Evolutionary conservation across 2,329 filamentous ascomycete species (phyloP), one percentile per base, ranked within the genome.

Genomic region (Zalaria obscura): DNA sequence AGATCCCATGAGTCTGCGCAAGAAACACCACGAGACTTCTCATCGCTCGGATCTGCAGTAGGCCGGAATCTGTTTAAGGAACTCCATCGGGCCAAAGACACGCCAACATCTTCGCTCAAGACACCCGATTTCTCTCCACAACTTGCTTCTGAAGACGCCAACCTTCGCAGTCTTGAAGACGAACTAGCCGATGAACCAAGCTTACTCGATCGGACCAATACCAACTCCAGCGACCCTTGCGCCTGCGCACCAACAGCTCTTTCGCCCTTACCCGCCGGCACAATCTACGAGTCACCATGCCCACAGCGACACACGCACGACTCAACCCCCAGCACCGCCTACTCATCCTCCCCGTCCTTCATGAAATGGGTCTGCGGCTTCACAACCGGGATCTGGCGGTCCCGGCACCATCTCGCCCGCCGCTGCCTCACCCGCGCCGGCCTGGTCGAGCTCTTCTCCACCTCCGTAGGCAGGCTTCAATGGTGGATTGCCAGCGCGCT

Each of bases 1-100:
- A 18, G 18, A 18, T 18, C 18, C 18, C 18, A 7, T 39, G 27
- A 25, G 25, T 11, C 3, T 25, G 38, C 3, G n/a, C 4, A 4
- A 26, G 4, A 3, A 27, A 38, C 47, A 11, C 39, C 43, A 5
- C 41, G 46, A 31, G 43, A 52, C 9, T 49, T 53, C 41, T 49
- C 50, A 11, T 51, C 51, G 4, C 43, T 53, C 18, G 56, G 49
- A 25, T 49, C 41, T 6, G 45, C 44, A 4, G 35, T 46, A 7
- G 55, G 56, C 25, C 50, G 55, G 29, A 60, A 57, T 38, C 47
- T 60, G 4, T 52, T 59, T 47, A 56, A 60, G 34, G 58, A 60
- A 45, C 43, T 60, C 10, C 47, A 32, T 32, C 7, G 7, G 29
- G 7, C 7, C 29, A n/a, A 32, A 32, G 29, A n/a, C 29, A 7